Base-by-base conservation (phyloP, 2,329 filamentous ascomycete species). In the Ophiostoma sp. region DNA sequence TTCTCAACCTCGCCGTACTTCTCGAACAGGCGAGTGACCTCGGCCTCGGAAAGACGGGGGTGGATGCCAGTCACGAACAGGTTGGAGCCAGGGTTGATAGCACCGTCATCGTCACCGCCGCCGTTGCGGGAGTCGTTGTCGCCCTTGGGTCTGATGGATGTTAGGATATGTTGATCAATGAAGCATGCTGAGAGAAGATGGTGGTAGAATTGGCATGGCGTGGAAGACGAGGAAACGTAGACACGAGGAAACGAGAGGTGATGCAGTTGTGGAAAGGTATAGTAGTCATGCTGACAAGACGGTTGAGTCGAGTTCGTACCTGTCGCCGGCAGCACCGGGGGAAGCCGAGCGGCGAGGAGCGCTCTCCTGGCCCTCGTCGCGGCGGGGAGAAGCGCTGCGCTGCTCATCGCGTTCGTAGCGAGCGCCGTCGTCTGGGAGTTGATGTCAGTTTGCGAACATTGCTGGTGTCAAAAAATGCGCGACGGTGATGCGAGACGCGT, bases 1-100 rank as follows among this genome's bases (percentile, higher is more conserved):
- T 96, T 98, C 83, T 98, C 94, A 68, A 99, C 95, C 79, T 97
- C 93, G 76, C 95, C 95, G 77, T 98, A 98, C 83, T 98, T 99
- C 83, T 97, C 93, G 78, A 99, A 99, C 75, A 99, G 89, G 79
- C 93, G 93, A 69, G 91, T 91, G 73, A 99, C 92, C 79, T 98
- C 95, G 20, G 89, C 87, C 80, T 99, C 95, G 67, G 87, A 89
- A 75, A 99, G 87, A 77, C 92, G 91, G 71, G 95, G 95, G 80
- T 98, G 93, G 75, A 99, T 99, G 76, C 95, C 95, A 74, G 95
- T 99, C 75, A 99, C 95, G 80, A 99, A 99, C 72, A 99, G 90
- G 84, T 99, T 99, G 75, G 95, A 97, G 76, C 95, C 95, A 73
- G 93, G 91, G 83, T 99, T 99, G 78, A 91, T 79, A 73, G 94